phyloP scores from a whole-genome alignment of 176 grass and related monocot species.

The Pontederia paniculata region DNA sequence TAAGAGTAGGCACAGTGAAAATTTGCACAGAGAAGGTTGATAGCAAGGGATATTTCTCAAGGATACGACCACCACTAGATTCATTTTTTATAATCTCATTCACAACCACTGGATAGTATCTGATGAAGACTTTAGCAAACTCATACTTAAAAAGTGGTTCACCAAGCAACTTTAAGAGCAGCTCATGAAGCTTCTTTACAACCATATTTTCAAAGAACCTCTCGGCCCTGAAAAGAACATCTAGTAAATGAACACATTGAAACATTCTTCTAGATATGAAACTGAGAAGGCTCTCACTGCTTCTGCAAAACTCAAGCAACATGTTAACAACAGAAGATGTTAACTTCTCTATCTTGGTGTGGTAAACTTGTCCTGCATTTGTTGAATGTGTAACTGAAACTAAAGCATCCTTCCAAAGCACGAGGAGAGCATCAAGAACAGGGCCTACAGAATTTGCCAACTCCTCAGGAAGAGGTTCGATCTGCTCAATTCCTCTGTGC shows the following conservation, averaged over 20 bases:
- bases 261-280: slow-evolving; percentile 62
- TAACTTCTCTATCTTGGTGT: slow-evolving; percentile 41
- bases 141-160: slow-evolving; percentile 83
- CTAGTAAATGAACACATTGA: slow-evolving; percentile 38
- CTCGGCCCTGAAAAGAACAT: slow-evolving; percentile 42
- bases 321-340: slow-evolving; percentile 45
- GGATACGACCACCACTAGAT: slow-evolving; percentile 21
- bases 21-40: slow-evolving; percentile 81
- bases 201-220: slow-evolving; percentile 57
- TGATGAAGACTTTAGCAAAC: slow-evolving; percentile 67
- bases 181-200: slow-evolving; percentile 67
- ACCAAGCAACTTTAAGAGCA: slow-evolving; percentile 69
- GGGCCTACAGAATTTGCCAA: slow-evolving; percentile 49
- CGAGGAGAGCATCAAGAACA: slow-evolving; percentile 48
- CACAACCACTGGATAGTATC: slow-evolving; percentile 49
- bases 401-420: slow-evolving; percentile 66
- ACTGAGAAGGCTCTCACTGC: slow-evolving; percentile 67
- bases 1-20: slow-evolving; percentile 74
- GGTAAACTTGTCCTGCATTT: slow-evolving; percentile 2
- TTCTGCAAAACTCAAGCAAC: slow-evolving; percentile 61
- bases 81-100: slow-evolving; percentile 48
- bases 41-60: slow-evolving; percentile 52
- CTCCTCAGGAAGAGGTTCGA: slow-evolving; percentile 57
- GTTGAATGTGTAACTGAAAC: slow-evolving; percentile 20
- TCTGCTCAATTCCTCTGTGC: slow-evolving; percentile 68